Evolutionary conservation across 2,329 filamentous ascomycete species (phyloP), one percentile per base, ranked within the genome.

Genomic region (Ceratocystis lukuohia): DNA sequence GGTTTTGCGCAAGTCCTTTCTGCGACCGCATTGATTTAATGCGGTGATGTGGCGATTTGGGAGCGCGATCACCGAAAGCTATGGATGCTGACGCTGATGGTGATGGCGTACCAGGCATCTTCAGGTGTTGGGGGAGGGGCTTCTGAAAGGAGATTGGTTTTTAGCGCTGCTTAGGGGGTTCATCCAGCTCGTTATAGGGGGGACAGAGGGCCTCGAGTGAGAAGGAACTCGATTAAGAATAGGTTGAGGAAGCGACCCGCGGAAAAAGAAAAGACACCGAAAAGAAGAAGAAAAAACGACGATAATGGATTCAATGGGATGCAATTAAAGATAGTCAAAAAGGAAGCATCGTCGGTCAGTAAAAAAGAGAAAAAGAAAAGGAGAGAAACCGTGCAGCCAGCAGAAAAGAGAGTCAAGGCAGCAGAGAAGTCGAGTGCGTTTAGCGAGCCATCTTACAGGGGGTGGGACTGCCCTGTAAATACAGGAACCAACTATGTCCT

Each of bases 21-120:
- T 65, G 64, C 37, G 64, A 67, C 37, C 65, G 65, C 61, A 67
- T 67, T 17, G 65, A 67, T 33, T 67, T 67, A n/a, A 67, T 50
- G 15, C 57, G 59, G 45, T 65, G 61, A 61, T 62, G 59, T 12
- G 64, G 64, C 45, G 48, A 62, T 25, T 45, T 45, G 37, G 62
- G 48, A 6, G 53, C 44, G 64, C 44, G 56, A n/a, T 63, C 61
- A 45, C 61, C 61, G 28, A 63, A 30, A 17, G 28, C 61, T 41
- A 59, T 59, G 56, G 56, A 59, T 59, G 28, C 8, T 7, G 56
- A 59, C 37, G 37, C 37, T 41, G 37, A 41, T 41, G 37, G 37
- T 37, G 61, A 63, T 20, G 61, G 46, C 22, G 65, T 53, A 41
- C 62, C 65, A 53, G 65, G 20, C 65, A 66, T 66, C 5, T 28